Evolutionary conservation across 2,329 filamentous ascomycete species (phyloP).

Genomic region (Nigrospora sphaerica): DNA sequence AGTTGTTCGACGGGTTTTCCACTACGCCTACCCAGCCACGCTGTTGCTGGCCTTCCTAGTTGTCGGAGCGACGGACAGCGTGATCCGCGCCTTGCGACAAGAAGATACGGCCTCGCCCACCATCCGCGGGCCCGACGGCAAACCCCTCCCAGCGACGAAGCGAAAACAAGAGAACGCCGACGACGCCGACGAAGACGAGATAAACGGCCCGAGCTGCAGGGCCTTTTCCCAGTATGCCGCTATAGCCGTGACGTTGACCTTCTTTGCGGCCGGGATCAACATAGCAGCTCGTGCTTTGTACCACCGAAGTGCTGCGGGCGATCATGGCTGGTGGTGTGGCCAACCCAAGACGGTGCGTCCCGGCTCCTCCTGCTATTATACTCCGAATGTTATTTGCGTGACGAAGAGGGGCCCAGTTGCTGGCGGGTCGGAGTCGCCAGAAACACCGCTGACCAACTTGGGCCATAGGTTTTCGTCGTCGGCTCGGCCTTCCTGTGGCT

Average conservation of each 20-base stretch:
- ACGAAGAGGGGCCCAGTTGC: too few relatives aligned
- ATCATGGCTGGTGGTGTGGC: constrained; percentile 22
- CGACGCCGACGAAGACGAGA: constrained; percentile 24
- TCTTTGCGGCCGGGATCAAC: constrained; percentile 66
- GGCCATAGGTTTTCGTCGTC: constrained; percentile 68
- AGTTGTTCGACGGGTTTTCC: constrained; percentile 34
- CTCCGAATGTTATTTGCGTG: not conserved
- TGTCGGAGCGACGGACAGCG: constrained; percentile 44
- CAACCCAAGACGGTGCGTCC: constrained; percentile 22
- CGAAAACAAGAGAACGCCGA: constrained; percentile 43
- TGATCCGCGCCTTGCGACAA: constrained; percentile 42
- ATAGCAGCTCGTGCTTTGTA: constrained; percentile 69
- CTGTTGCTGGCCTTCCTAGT: constrained; percentile 45
- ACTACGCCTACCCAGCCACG: constrained; percentile 45
- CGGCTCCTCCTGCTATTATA: constrained; percentile 2
- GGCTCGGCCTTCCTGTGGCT: constrained; percentile 83
- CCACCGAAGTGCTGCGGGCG: constrained; percentile 27
- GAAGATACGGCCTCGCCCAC: constrained; percentile 39
- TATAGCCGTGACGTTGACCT: constrained; percentile 63
- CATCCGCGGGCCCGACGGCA: constrained; percentile 75
- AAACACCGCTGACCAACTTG: not conserved
- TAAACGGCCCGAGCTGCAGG: constrained; percentile 31
- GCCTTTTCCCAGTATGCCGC: constrained; percentile 68
- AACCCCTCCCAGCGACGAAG: constrained; percentile 69
- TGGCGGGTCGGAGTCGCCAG: not conserved